phyloP scores from a whole-genome alignment of 1,284 basidiomycete genomes.

The Sporisorium scitamineum region DNA sequence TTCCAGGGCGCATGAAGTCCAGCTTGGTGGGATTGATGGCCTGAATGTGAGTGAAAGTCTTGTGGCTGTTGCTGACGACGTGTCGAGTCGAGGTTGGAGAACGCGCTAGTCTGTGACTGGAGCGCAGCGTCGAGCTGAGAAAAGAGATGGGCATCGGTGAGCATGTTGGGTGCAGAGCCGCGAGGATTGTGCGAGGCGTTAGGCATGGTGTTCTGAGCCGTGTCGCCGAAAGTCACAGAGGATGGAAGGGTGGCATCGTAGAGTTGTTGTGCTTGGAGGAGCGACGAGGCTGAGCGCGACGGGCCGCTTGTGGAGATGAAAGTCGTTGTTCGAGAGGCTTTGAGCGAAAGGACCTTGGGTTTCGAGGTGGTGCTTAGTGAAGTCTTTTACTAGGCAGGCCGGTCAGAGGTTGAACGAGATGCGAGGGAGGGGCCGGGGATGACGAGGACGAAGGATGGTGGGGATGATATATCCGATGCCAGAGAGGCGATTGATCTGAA shows the following conservation, averaged over 20 bases:
- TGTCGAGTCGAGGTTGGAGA: not conserved
- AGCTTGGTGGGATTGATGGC: not conserved
- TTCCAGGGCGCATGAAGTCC: slow-evolving; percentile 1
- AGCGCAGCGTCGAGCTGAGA: not conserved
- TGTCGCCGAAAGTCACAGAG: slow-evolving; percentile 2
- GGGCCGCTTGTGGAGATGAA: not conserved
- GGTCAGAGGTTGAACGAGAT: not conserved
- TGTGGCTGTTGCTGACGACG: slow-evolving; percentile 9
- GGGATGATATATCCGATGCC: not conserved
- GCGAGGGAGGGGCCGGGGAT: not conserved
- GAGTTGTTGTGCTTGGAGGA: slow-evolving; percentile 27
- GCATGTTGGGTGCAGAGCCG: slow-evolving; percentile 1
- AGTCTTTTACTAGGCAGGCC: not conserved
- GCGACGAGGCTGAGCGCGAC: not conserved
- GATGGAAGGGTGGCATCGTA: not conserved
- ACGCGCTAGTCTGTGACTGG: not conserved
- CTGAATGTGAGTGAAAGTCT: not conserved
- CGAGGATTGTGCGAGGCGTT: slow-evolving; percentile 10
- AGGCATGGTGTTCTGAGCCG: slow-evolving; percentile 1
- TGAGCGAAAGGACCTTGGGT: not conserved
- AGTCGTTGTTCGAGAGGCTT: not conserved
- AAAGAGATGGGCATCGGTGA: slow-evolving; percentile 1
- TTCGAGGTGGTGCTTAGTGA: not conserved
- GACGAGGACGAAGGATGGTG: not conserved
- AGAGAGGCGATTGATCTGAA: not conserved